Base-by-base conservation (phyloP, 495 filamentous ascomycete species). In the Penicillium steckii region DNA sequence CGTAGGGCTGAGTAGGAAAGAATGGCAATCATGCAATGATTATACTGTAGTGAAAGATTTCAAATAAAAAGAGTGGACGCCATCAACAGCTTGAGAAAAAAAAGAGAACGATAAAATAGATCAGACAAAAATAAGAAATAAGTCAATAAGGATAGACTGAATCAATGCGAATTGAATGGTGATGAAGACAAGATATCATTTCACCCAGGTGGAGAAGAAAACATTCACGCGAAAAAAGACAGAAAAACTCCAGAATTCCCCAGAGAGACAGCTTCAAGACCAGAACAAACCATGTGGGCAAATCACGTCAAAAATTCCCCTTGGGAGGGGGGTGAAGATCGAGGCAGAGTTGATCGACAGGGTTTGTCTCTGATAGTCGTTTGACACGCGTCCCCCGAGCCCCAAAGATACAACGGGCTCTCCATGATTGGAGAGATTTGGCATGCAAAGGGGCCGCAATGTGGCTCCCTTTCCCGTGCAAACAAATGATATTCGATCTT, bases 21-120 rank as follows among this genome's bases (percentile, higher is more conserved):
- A 67, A 48, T 22, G 68, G 57, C 24, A 66, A 67, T 52, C 64
- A 71, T 70, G 23, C 43, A 43, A 41, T 19, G 33, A 29, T 30
- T 22, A 27, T 24, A 53, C 37, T 24, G 43, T 40, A 30, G 41
- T 32, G 22, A 49, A 29, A 35, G 44, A 50, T 33, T 42, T 46
- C 27, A 35, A 52, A n/a, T n/a, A n/a, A 53, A 43, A 38, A 24
- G 55, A 58, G 33, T 45, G 55, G 22, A 54, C 41, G 46, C 52
- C 38, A 51, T 49, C n/a, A 24, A 57, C 43, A 55, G 54, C 51
- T 48, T 32, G 13, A 35, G 40, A 23, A 43, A 43, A 43, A 19
- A 43, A 23, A 21, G n/a, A n/a, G n/a, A n/a, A n/a, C 24, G 15
- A 48, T 26, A 21, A 27, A 26, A 48, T 17, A 48, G 21, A 35